Conservation (phyloP, 441 rosid species). For the Populus hybrid region DNA sequence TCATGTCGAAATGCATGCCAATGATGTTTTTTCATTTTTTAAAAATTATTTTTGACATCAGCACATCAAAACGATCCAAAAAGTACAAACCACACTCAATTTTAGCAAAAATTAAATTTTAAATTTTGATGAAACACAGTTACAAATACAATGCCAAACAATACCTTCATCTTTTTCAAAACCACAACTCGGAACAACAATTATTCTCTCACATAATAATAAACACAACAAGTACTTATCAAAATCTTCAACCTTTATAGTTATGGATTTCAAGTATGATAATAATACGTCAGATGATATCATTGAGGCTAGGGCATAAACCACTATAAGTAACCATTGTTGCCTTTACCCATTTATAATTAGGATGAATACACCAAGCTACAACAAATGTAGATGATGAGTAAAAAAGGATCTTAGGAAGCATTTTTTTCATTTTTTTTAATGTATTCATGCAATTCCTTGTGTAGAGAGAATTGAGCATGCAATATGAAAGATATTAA, state of each 20-base stretch:
- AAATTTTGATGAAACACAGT: no score
- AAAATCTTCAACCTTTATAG: neutral
- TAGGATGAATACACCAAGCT: constrained; percentile 81
- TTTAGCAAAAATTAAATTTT: no score
- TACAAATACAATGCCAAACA: no score
- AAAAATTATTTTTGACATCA: no score
- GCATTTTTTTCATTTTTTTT: constrained; percentile 76
- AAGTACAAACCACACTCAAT: no score
- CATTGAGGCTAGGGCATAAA: constrained; percentile 94
- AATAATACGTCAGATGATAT: constrained; percentile 94
- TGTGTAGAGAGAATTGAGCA: constrained; percentile 70
- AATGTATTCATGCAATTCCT: constrained; percentile 89
- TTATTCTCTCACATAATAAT: no score
- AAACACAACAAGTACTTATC: no score
- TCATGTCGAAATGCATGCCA: no score
- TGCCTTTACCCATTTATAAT: constrained; percentile 90
- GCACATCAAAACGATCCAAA: no score
- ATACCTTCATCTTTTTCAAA: no score
- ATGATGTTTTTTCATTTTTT: no score
- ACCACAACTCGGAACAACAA: no score
- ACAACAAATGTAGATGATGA: constrained; percentile 87
- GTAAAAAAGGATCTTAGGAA: constrained; percentile 77
- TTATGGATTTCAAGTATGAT: constrained; percentile 94
- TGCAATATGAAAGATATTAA: constrained; percentile 61
- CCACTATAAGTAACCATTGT: constrained; percentile 96